Evolutionary conservation across 2,329 filamentous ascomycete species (phyloP), one percentile per base, ranked within the genome.

Genomic region (Pseudonectria foliicola): DNA sequence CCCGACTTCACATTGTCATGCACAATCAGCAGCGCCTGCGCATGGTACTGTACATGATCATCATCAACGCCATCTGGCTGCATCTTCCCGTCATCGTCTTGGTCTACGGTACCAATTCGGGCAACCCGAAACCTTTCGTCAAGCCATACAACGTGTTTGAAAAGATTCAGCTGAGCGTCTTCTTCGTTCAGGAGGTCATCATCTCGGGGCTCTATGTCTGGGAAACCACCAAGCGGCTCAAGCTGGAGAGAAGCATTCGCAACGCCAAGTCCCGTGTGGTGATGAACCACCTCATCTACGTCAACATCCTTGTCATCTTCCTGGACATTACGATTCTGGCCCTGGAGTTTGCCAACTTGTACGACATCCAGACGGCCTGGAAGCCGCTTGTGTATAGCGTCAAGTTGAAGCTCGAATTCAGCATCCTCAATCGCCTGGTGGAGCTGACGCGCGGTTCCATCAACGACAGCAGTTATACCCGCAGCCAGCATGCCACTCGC

Each of bases 1-100:
- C 75, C 1, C 67, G 77, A 2, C 61, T 81, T 2, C 75, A 80
- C 46, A 63, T 82, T 3, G 66, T 81, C 12, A 61, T 75, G 11
- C 66, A 66, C 11, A 70, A 74, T 59, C 43, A 66, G 15, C 55
- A 56, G 3, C 54, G 69, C 3, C 60, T 80, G 2, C 64, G 63
- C 2, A 60, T 62, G 14, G 68, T 76, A 0, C 61, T 78, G 3
- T 60, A 45, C 36, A 75, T 81, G 70, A 80, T 82, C 38, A 64
- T 79, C 31, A 47, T 61, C 40, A 67, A 79, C 46, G 64, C 65
- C 4, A 42, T 75, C 13, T 46, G 76, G 13, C 50, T 78, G 7
- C 70, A 78, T 45, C 52, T 73, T 0, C 68, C 70, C 1, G 71
- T 73, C 3, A 72, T 68, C 0, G 60, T 80, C 2, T 50, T 81